These are phyloP conservation scores for Zygosaccharomyces sapae DNA, from an alignment of 1,139 yeast genomes.

Conservation along the genomic window DNA sequence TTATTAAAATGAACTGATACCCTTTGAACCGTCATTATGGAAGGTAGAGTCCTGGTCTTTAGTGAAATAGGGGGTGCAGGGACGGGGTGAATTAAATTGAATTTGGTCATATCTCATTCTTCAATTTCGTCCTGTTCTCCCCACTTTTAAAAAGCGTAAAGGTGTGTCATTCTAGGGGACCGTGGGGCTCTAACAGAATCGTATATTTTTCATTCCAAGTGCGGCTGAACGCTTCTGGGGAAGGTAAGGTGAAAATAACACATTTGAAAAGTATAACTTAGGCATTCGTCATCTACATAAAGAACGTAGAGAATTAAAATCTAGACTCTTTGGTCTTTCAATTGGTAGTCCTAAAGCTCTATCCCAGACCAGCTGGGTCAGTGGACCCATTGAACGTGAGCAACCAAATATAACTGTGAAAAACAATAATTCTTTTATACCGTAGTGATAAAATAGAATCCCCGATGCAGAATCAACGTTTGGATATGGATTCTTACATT, in stretches of 20 bases:
- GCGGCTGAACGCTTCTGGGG: neutral
- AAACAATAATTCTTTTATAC: conserved; percentile 50
- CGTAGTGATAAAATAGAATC: conserved; percentile 55
- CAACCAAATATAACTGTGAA: conserved; percentile 60
- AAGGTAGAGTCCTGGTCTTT: too few species aligned
- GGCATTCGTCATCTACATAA: conserved; percentile 4
- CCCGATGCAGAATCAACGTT: conserved; percentile 61
- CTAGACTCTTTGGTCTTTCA: conserved; percentile 54
- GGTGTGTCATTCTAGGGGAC: too few species aligned
- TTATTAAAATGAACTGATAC: too few species aligned
- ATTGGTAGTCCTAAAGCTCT: conserved; percentile 57
- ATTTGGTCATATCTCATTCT: too few species aligned
- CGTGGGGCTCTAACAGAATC: too few species aligned
- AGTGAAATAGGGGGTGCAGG: too few species aligned
- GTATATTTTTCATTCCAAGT: neutral
- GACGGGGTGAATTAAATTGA: too few species aligned
- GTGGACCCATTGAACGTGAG: conserved; percentile 54
- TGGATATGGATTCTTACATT: conserved; percentile 62
- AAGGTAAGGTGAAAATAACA: neutral
- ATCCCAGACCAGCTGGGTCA: conserved; percentile 58
- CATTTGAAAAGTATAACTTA: neutral
- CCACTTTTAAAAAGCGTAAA: too few species aligned
- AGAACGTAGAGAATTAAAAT: conserved; percentile 18
- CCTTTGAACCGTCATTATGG: too few species aligned
- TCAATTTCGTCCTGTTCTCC: too few species aligned